phyloP scores from a whole-genome alignment of 148 eudicot species.

The Euryodendron excelsum region DNA sequence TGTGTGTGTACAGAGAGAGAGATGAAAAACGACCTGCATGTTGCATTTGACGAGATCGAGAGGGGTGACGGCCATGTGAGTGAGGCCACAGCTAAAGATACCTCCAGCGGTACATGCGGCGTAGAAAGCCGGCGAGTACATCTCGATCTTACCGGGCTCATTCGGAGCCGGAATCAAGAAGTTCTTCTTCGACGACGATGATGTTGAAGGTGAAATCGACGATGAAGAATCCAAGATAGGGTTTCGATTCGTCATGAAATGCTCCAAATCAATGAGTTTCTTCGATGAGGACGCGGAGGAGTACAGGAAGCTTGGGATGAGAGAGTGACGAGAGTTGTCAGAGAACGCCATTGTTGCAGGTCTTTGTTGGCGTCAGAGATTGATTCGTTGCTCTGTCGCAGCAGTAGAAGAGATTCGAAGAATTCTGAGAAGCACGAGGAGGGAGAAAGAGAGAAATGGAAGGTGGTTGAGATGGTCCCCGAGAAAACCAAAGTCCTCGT shows the following conservation, averaged over 20 bases:
- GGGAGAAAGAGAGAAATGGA: background rate
- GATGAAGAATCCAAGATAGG: background rate
- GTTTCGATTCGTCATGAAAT: background rate
- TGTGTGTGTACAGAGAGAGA: background rate
- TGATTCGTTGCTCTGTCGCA: no score
- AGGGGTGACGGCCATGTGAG: constrained; percentile 32
- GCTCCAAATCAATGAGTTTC: constrained; percentile 2
- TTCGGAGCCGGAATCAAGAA: constrained; percentile 18
- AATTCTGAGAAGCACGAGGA: no score
- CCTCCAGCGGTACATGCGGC: constrained; percentile 29
- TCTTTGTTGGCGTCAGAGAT: no score
- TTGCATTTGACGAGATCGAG: constrained; percentile 36
- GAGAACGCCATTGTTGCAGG: background rate
- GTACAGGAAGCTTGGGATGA: constrained; percentile 33
- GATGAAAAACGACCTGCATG: constrained; percentile 29
- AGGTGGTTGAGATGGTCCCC: no score
- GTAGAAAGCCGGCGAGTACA: constrained; percentile 28
- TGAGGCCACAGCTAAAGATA: constrained; percentile 23
- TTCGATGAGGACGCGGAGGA: constrained; percentile 10
- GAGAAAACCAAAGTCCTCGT: background rate
- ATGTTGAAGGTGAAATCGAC: background rate
- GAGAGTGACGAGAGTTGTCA: constrained; percentile 15
- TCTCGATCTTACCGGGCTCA: constrained; percentile 25
- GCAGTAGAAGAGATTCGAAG: background rate
- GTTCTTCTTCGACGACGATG: constrained; percentile 3